These are phyloP conservation scores for Populus hybrid DNA, from an alignment of 441 rosid species.

Conservation along the genomic window DNA sequence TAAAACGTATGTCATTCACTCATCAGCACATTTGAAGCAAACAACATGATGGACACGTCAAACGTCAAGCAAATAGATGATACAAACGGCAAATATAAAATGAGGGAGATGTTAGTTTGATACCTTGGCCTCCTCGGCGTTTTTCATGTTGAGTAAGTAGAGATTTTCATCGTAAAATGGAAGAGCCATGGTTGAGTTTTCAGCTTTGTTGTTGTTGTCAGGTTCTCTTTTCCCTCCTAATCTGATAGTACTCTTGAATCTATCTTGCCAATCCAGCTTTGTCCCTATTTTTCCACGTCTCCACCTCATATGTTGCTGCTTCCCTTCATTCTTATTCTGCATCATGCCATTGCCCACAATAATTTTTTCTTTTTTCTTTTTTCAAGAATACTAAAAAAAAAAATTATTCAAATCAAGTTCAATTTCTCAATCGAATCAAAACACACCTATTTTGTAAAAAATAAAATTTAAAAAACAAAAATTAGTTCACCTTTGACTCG, in stretches of 20 bases:
- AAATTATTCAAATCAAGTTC: background rate
- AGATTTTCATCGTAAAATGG: slow-evolving; percentile 71
- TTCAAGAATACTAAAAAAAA: no score
- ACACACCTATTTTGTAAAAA: background rate
- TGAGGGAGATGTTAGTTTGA: background rate
- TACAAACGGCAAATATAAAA: background rate
- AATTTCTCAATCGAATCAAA: background rate
- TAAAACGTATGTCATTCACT: background rate
- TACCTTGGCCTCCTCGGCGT: slow-evolving; percentile 84
- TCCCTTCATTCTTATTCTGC: slow-evolving; percentile 58
- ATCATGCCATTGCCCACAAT: slow-evolving; percentile 2
- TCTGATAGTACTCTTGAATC: slow-evolving; percentile 47
- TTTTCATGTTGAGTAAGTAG: slow-evolving; percentile 55
- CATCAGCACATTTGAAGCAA: background rate
- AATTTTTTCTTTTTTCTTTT: background rate
- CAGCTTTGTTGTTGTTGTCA: slow-evolving; percentile 49
- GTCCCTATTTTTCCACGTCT: slow-evolving; percentile 49
- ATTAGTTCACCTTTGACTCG: slow-evolving; percentile 47
- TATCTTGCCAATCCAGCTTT: slow-evolving; percentile 88
- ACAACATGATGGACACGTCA: background rate
- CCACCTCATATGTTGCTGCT: slow-evolving; percentile 47
- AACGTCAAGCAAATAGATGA: background rate
- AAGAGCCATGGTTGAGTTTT: slow-evolving; percentile 59
- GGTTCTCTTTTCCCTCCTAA: slow-evolving; percentile 62
- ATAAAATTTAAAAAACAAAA: background rate